A percentile compares a stretch with the other conserved stretches of the same genome.
phyloP scores from a whole-genome alignment of 2,329 filamentous ascomycete genomes.

The Diplodia corticola region DNA sequence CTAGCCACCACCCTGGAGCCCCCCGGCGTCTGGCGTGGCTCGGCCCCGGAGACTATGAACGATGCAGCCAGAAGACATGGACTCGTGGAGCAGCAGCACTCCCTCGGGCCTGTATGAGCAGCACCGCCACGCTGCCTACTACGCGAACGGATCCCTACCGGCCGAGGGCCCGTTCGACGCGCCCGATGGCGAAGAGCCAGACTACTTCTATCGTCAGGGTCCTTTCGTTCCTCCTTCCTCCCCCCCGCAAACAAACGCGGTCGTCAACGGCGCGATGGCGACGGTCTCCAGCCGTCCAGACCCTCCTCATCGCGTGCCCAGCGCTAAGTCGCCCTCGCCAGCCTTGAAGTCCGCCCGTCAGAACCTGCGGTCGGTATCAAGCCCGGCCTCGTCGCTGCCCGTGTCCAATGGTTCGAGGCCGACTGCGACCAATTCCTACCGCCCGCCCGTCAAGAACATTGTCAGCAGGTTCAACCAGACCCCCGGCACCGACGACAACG shows the following conservation, averaged over 20 bases:
- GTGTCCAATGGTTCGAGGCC: constrained; percentile 13
- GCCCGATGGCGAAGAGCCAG: constrained; percentile 19
- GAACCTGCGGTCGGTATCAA: constrained; percentile 22
- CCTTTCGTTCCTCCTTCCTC: constrained; percentile 12
- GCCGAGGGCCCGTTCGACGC: constrained; percentile 10
- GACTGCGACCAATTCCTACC: constrained; percentile 20
- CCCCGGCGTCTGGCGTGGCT: constrained; percentile 24
- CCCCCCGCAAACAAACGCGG: constrained; percentile 12
- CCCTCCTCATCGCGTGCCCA: constrained; percentile 11
- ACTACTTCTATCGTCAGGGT: constrained; percentile 23
- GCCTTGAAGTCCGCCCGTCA: constrained; percentile 19
- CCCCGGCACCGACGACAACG: constrained; percentile 32
- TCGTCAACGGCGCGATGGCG: constrained; percentile 23
- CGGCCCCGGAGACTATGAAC: constrained; percentile 23
- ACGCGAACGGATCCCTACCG: constrained; percentile 21
- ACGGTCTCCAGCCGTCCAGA: constrained; percentile 20
- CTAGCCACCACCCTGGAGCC: constrained; percentile 24
- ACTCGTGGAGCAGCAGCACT: constrained; percentile 21
- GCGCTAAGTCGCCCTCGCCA: constrained; percentile 20
- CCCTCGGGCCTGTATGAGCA: constrained; percentile 15
- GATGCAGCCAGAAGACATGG: constrained; percentile 22
- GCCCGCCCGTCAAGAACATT: constrained; percentile 39
- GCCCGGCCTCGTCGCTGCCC: constrained; percentile 17
- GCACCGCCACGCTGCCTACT: constrained; percentile 15
- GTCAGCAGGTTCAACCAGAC: constrained; percentile 39